Base-by-base conservation (phyloP, 1,139 yeast species). In the Geotrichum cucujoidarum region DNA sequence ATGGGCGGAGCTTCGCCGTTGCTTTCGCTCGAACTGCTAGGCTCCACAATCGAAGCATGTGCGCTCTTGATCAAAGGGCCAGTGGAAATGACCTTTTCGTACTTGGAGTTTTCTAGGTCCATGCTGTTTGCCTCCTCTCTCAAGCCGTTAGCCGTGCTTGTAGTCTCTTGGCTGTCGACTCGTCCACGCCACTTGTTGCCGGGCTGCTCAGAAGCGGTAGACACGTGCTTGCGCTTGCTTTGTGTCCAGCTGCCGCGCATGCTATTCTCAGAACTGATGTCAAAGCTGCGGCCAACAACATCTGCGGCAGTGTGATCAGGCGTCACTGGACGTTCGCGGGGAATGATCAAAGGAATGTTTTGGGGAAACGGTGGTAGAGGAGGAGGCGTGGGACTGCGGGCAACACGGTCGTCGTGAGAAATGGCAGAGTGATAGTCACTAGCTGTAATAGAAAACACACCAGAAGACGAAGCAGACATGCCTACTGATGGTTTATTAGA, bases 11-110 rank as follows among this genome's bases (percentile, higher is more conserved):
- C 42, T 4, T 34, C 43, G n/a, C 31, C 36, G 14, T 13, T 24
- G 17, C 40, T 37, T 4, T 20, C 16, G 10, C 40, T 31, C 11
- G 40, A 31, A 25, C 40, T 37, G 11, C 43, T 29, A 2, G 43
- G 34, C 20, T 16, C 45, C n/a, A 48, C 43, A 32, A 48, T 45
- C 4, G 49, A 45, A 3, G 51, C 51, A 22, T 44, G 51, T 32
- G 40, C 51, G 22, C 45, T 38, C n/a, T 37, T 33, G 7, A 46
- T 39, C 11, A 43, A 33, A 2, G 47, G 32, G 8, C 5, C n/a
- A 4, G 44, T 21, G 13, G 43, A 39, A 13, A 41, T 22, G 11
- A 41, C 22, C 21, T 40, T 45, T 18, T 39, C 48, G 27, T 34
- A 40, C 24, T 40, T 39, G 20, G 40, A 34, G 22, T 27, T 45